Evolutionary conservation across 169 alveolate genomes (phyloP), one percentile per base, ranked within the genome.

Genomic region (Eimeria praecox): DNA sequence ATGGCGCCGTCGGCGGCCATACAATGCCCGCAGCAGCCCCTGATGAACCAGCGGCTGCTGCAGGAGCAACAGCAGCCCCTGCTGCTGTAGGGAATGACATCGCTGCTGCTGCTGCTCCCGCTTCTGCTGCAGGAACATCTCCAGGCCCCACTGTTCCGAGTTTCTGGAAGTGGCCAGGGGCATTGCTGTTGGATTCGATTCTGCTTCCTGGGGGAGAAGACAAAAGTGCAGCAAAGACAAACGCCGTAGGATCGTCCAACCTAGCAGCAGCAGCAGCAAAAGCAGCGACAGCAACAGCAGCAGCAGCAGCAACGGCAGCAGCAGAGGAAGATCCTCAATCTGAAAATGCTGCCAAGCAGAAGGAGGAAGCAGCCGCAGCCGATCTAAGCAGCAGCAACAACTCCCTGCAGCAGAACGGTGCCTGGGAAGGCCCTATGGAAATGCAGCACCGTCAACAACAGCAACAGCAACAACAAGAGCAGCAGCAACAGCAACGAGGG

Each of bases 161-260:
- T 40, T 54, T 85, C 62, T 85, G 92, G 92, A 85, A 54, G 59
- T 85, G 92, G 92, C 92, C 92, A 20, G 92, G 92, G 16, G 92
- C 92, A 18, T 24, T 85, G 35, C 40, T 85, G 62, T 30, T 85
- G 78, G 92, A 80, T 24, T 85, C 92, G 27, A 35, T 56, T 30
- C 10, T 85, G 59, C 80, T 24, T 3, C 46, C 90, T 54, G 73
- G 24, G 52, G 71, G 24, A 78, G 66, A 8, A 24, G 90, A 54
- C 18, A 54, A 46, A 49, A 10, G 33, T 16, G 46, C 73, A 30
- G 33, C 59, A 24, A 18, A 42, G 30, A 22, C 62, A 18, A 20
- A 75, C 35, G 14, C 35, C 56, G 52, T 38, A 18, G 8, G 59
- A 20, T 20, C 54, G 42, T 16, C 62, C 35, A 35, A 35, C 20